Evolutionary conservation across 441 rosid species (phyloP).

Genomic region (Gossypium gossypioides): DNA sequence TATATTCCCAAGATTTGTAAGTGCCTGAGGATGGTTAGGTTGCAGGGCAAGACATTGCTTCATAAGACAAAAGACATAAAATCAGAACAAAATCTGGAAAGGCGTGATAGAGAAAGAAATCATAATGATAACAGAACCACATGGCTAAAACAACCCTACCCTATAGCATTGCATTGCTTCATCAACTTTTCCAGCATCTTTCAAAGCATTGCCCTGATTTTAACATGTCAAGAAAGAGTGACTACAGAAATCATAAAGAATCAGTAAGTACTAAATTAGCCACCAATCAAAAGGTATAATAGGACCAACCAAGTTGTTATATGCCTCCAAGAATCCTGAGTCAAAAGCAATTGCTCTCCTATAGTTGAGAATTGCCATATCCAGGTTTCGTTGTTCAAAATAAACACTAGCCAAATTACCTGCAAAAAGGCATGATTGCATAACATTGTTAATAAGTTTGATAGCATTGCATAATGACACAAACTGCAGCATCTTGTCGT

Average conservation of each 20-base stretch:
- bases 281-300: not conserved
- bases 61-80: slow-evolving; percentile 15
- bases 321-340: slow-evolving; percentile 87
- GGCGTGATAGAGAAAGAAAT: not conserved
- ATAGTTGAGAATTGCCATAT: slow-evolving; percentile 74
- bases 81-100: slow-evolving; percentile 6
- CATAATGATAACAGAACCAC: not conserved
- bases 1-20: slow-evolving; percentile 90
- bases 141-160: slow-evolving; percentile 30
- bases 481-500: not conserved
- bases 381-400: slow-evolving; percentile 81
- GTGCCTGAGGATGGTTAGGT: slow-evolving; percentile 92
- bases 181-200: slow-evolving; percentile 83
- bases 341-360: slow-evolving; percentile 79
- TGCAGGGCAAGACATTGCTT: slow-evolving; percentile 91
- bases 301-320: slow-evolving; percentile 78
- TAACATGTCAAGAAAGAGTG: slow-evolving; percentile 1
- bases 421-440: slow-evolving; percentile 13
- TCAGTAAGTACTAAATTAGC: not conserved
- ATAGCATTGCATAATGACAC: not conserved
- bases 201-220: slow-evolving; percentile 76
- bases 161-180: slow-evolving; percentile 89
- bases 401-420: slow-evolving; percentile 86
- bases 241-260: not conserved
- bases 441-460: not conserved